phyloP scores from a whole-genome alignment of 331 rosid species.

The Pyracantha coccinea region DNA sequence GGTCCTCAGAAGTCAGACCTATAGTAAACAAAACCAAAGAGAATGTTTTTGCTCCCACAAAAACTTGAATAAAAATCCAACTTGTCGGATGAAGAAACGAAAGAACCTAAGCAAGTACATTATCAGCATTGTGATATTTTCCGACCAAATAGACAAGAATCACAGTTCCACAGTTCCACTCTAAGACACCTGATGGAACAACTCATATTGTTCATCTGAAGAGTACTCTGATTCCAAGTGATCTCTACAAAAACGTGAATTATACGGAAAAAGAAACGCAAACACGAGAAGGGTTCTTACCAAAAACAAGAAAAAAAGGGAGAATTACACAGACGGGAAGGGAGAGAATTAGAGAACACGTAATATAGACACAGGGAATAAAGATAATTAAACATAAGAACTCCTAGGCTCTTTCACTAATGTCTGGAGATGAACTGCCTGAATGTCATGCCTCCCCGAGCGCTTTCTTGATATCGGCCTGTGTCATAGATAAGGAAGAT shows the following conservation, averaged over 20 bases:
- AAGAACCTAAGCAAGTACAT: not conserved
- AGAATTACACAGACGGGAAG: too few species aligned
- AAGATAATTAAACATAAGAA: not conserved
- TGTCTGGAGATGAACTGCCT: not conserved
- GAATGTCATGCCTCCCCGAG: slow-evolving; percentile 48
- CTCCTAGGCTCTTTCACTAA: not conserved
- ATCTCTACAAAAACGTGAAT: too few species aligned
- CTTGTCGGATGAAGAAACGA: slow-evolving; percentile 3
- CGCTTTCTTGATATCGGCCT: slow-evolving; percentile 78
- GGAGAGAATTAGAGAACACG: too few species aligned
- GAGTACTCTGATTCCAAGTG: not conserved
- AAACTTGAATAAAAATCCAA: not conserved
- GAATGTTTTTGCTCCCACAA: slow-evolving; percentile 11
- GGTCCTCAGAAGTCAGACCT: not conserved
- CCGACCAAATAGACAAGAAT: not conserved
- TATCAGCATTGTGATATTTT: not conserved
- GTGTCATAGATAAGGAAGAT: slow-evolving; percentile 15
- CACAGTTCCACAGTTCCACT: not conserved
- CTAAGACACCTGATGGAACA: not conserved
- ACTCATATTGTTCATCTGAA: not conserved
- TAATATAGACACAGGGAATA: not conserved
- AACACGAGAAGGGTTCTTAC: not conserved
- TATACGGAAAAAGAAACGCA: too few species aligned
- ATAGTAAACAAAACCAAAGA: not conserved
- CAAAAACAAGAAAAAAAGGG: too few species aligned